These are phyloP conservation scores for Hansenula anomala DNA, from an alignment of 1,139 yeast genomes.

Conservation along the genomic window DNA sequence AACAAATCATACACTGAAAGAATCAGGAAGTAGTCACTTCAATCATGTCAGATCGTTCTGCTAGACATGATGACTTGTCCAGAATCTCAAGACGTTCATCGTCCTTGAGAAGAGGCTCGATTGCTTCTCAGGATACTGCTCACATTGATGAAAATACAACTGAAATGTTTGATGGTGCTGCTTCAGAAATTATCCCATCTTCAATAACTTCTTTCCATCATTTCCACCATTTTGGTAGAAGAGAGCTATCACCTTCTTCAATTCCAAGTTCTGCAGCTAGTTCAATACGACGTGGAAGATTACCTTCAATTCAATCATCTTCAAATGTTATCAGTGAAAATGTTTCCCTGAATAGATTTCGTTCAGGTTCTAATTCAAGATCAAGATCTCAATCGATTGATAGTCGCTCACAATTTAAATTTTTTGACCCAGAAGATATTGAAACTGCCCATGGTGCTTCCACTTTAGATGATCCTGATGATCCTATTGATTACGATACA, in stretches of 20 bases:
- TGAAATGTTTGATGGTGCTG: conserved; percentile 89
- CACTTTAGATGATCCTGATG: conserved; percentile 57
- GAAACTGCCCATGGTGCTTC: conserved; percentile 87
- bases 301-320: conserved; percentile 24
- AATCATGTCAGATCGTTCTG: not conserved
- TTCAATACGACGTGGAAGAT: conserved; percentile 26
- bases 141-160: conserved; percentile 29
- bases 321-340: conserved; percentile 23
- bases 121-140: conserved; percentile 5
- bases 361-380: conserved; percentile 22
- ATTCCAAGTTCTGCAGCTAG: conserved; percentile 22
- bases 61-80: not conserved
- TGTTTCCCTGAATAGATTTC: conserved; percentile 17
- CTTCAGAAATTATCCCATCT: conserved; percentile 83
- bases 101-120: conserved; percentile 14
- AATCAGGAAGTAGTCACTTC: too few species aligned
- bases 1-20: too few species aligned
- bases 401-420: conserved; percentile 43
- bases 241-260: conserved; percentile 26
- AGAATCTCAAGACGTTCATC: conserved; percentile 6
- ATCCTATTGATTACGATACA: conserved; percentile 51
- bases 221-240: conserved; percentile 43
- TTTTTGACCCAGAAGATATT: conserved; percentile 79
- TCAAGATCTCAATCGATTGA: conserved; percentile 24
- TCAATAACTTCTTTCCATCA: conserved; percentile 88